A percentile compares a stretch with the other conserved stretches of the same genome.
These are phyloP conservation scores for Hyphopichia burtonii DNA, from an alignment of 1,139 yeast genomes.

Conservation along the genomic window DNA sequence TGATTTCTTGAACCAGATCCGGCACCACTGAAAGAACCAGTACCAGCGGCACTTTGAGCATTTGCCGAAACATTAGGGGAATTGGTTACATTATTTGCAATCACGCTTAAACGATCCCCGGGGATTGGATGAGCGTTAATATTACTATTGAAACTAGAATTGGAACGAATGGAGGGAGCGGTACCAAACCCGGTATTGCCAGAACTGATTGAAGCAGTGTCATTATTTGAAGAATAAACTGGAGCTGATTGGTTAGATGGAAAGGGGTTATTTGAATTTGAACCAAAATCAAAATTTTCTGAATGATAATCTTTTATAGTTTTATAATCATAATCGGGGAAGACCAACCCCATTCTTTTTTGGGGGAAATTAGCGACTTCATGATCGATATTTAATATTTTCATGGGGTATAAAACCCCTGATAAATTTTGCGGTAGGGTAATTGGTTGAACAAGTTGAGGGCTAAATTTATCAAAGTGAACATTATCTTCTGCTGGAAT, in stretches of 20 bases:
- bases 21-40: not conserved
- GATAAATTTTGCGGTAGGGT: slow-evolving; percentile 28
- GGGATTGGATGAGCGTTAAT: slow-evolving; percentile 1
- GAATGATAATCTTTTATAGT: slow-evolving; percentile 17
- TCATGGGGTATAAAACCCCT: slow-evolving; percentile 30
- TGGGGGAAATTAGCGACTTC: slow-evolving; percentile 8
- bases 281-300: not conserved
- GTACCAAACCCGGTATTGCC: not conserved
- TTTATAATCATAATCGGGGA: slow-evolving; percentile 21
- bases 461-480: slow-evolving; percentile 4
- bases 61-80: not conserved
- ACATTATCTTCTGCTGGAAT: slow-evolving; percentile 8
- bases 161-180: slow-evolving; percentile 1
- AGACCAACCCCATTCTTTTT: slow-evolving; percentile 27
- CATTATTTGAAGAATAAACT: not conserved
- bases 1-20: not conserved
- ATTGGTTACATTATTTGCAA: not conserved
- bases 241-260: no score
- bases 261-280: no score
- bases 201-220: not conserved
- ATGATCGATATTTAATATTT: slow-evolving; percentile 16
- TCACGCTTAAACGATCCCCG: not conserved
- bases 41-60: not conserved
- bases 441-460: slow-evolving; percentile 13
- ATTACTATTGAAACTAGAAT: not conserved